Conservation (phyloP, 2,329 filamentous ascomycete genomes). For the Cadophora malorum region DNA sequence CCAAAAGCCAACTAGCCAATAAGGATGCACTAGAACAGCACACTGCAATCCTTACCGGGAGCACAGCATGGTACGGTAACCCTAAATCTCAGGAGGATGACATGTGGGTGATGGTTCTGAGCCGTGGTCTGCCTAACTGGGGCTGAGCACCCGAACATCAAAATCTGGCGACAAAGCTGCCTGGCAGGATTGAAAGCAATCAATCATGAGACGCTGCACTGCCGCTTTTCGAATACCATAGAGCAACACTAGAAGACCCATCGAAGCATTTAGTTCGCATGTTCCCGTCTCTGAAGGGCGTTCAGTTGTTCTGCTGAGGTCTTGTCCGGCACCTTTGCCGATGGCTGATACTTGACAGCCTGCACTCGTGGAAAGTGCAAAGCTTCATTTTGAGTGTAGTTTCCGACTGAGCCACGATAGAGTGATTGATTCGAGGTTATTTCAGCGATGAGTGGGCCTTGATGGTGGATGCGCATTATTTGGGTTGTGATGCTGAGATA, state of each 20-base stretch:
- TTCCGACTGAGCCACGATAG: background rate
- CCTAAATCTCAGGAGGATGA: background rate
- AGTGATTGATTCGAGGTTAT: background rate
- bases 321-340: too few species aligned
- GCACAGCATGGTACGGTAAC: background rate
- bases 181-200: constrained; percentile 5
- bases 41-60: background rate
- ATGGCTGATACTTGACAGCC: background rate
- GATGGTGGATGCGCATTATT: constrained; percentile 4
- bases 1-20: background rate
- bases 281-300: background rate
- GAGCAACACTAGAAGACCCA: background rate
- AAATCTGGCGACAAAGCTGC: constrained; percentile 14
- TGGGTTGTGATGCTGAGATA: background rate
- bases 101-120: background rate
- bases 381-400: background rate
- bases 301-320: background rate
- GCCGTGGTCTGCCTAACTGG: constrained; percentile 7
- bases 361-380: background rate
- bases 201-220: constrained; percentile 19
- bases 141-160: constrained; percentile 14
- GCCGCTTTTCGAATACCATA: background rate
- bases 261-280: constrained; percentile 5
- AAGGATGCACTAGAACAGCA: constrained; percentile 2
- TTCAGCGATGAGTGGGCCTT: background rate